Evolutionary conservation across 257 asterid species (phyloP).

Genomic region (Anisodus acutangulus): DNA sequence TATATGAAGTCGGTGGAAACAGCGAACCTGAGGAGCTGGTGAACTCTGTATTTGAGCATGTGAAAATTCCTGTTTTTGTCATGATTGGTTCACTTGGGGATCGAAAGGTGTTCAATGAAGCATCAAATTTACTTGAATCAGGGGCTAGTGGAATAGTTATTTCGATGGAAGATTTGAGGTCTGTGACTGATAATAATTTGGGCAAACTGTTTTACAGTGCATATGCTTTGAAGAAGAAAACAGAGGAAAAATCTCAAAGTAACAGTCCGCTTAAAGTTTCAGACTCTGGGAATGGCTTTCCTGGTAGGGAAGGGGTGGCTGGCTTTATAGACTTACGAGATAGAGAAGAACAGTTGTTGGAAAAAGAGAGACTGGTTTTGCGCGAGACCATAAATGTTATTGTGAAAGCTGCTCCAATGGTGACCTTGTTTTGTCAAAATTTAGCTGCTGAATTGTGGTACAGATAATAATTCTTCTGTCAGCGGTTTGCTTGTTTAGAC

Average conservation of each 20-base stretch:
- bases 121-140: slow-evolving; percentile 49
- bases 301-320: slow-evolving; percentile 57
- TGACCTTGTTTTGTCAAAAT: slow-evolving; percentile 71
- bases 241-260: slow-evolving; percentile 46
- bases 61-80: slow-evolving; percentile 78
- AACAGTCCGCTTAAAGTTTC: slow-evolving; percentile 34
- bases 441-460: slow-evolving; percentile 56
- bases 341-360: slow-evolving; percentile 64
- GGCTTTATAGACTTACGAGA: slow-evolving; percentile 66
- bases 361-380: slow-evolving; percentile 66
- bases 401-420: slow-evolving; percentile 88
- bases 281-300: slow-evolving; percentile 60
- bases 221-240: slow-evolving; percentile 39
- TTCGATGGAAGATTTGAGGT: slow-evolving; percentile 61
- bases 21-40: slow-evolving; percentile 50
- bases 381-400: slow-evolving; percentile 68
- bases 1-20: slow-evolving; percentile 48
- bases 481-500: slow-evolving; percentile 35
- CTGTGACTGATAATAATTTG: slow-evolving; percentile 50
- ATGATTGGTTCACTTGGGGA: slow-evolving; percentile 53
- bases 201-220: slow-evolving; percentile 48
- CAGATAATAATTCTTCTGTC: slow-evolving; percentile 36
- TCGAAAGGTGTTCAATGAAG: slow-evolving; percentile 42
- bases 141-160: slow-evolving; percentile 89
- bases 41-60: slow-evolving; percentile 53